These are phyloP conservation scores for Lentinula boryana DNA, from an alignment of 768 basidiomycete species.

Conservation along the genomic window DNA sequence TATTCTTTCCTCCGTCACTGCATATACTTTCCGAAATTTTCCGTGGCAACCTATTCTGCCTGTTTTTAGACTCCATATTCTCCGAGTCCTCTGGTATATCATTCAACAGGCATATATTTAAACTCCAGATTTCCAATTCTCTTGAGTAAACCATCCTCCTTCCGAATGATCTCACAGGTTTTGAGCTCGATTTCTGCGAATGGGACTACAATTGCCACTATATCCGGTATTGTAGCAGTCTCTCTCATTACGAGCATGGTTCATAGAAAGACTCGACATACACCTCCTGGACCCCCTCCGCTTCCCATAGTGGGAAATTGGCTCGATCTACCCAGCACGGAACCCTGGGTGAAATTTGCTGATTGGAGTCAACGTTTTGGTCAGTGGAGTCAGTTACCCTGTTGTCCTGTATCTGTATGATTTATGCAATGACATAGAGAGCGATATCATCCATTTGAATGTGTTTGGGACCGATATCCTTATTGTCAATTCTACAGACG, in stretches of 20 bases:
- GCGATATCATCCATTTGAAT: slow-evolving; percentile 13
- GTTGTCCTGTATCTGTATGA: not conserved
- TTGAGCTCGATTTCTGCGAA: not conserved
- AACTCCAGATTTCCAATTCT: not conserved
- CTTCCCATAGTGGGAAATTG: slow-evolving; percentile 34
- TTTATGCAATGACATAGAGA: slow-evolving; percentile 3
- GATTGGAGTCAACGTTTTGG: slow-evolving; percentile 32
- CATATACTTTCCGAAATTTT: not conserved
- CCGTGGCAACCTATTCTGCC: not conserved
- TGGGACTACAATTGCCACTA: not conserved
- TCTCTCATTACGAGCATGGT: not conserved
- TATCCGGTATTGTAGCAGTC: not conserved
- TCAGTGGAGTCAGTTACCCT: not conserved
- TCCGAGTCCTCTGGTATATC: not conserved
- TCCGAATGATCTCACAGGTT: not conserved
- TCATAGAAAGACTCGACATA: not conserved
- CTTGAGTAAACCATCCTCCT: not conserved
- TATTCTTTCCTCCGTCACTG: no score
- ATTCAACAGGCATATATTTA: not conserved
- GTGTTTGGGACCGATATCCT: slow-evolving; percentile 14
- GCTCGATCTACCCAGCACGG: slow-evolving; percentile 28
- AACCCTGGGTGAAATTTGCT: slow-evolving; percentile 29
- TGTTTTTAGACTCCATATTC: not conserved
- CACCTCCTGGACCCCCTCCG: slow-evolving; percentile 31
- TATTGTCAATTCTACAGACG: slow-evolving; percentile 14